Evolutionary conservation across 108 stramenopile species (phyloP), one percentile per base, ranked within the genome.

Genomic region (Cyclotella choctawhatcheeana): DNA sequence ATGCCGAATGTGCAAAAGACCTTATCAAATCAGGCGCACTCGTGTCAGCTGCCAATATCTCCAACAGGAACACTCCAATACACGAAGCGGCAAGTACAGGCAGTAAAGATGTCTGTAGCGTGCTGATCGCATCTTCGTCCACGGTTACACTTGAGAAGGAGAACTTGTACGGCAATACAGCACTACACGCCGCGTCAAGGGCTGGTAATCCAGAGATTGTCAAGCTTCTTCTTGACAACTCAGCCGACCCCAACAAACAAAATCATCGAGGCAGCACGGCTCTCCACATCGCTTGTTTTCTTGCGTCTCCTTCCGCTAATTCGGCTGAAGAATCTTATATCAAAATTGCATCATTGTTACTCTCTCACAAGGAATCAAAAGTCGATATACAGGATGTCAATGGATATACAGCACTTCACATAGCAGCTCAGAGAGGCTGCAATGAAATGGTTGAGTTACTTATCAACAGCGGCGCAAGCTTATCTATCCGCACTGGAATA

Each of bases 361-460:
- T 74, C 13, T 44, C 40, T 43, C 22, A 67, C 24, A 43, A 58
- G 3, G 44, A 32, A 37, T 8, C 21, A 44, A 25, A 34, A 8
- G n/a, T 62, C 31, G 51, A 74, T 60, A 67, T 60, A 14, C 21
- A 40, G 10, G 73, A 74, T 44, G 26, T 59, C 43, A 74, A 74
- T 37, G 73, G 73, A 7, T 67, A 74, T 29, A 74, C 60, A 3
- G 13, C 65, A 14, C 55, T 74, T 45, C 73, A 74, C 29, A 33
- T 74, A 13, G 73, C 73, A 37, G 54, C 73, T 14, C 73, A 74
- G n/a, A n/a, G 73, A 16, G 73, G 73, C 1, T 67, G 55, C 10
- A 29, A 59, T 22, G 32, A 34, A 16, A 34, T 74, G 47, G 66
- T 74, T 2, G 25, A 25, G 34, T 29, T 74, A n/a, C 45, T 74